Evolutionary conservation across 148 eudicot genomes (phyloP), one percentile per base, ranked within the genome.

Genomic region (Hydrangea macrophylla): DNA sequence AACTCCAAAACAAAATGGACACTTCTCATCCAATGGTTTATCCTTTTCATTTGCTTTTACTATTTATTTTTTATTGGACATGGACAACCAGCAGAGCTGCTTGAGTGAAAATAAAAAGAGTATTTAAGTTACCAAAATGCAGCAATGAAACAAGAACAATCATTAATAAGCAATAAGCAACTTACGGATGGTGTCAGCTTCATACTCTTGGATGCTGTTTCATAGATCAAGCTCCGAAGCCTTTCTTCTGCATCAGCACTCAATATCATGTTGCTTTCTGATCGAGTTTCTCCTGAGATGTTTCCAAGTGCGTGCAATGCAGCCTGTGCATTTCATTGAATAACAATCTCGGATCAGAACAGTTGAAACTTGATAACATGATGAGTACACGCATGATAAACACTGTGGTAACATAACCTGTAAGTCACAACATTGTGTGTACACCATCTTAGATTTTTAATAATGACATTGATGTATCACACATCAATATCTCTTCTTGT

Each of bases 231-330:
- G 58, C 73, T 75, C 26, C 75, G 73, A 28, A 93, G 85, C 61
- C 53, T 76, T 73, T 88, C 90, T 79, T 93, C 98, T 32, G 90
- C 92, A 56, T 80, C 74, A 58, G 51, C 62, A 58, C 70, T 80
- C 42, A 90, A 80, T 51, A 88, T 18, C 50, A 68, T 72, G 55
- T 69, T 72, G 76, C 79, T 82, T 74, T 73, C 90, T 9, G 80
- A 48, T 61, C 98, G 84, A 79, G 84, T 71, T 74, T 81, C 90
- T 55, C 98, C 98, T 33, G 64, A 79, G 64, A 93, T 85, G 73
- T 79, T 90, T 28, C 78, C 98, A 70, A 93, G 85, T 30, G 98
- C 87, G 88, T 86, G 86, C 76, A 93, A 79, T 40, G 95, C 96
- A 65, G 92, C 96, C 98, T 93, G 82, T 58, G 39, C 39, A 66